Evolutionary conservation across 257 asterid genomes (phyloP).

Genomic region (Galeopsis tetrahit): DNA sequence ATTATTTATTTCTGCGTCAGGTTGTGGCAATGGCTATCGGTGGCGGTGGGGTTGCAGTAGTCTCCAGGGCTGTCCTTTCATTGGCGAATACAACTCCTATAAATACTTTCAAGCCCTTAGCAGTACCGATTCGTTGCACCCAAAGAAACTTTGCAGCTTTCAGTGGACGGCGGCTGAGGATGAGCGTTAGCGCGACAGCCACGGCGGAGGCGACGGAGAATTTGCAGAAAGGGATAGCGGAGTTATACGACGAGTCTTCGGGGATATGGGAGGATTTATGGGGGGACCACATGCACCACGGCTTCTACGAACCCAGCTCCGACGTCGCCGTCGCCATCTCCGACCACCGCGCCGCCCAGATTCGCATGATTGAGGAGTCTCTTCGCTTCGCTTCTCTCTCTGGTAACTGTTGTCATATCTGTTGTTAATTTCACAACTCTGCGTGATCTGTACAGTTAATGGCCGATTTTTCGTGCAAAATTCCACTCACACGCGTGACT

Average conservation of each 20-base stretch:
- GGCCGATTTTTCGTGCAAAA: not conserved
- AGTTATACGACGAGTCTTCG: conserved; percentile 88
- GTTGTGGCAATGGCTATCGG: not conserved
- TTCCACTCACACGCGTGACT: not conserved
- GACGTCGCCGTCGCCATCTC: conserved; percentile 58
- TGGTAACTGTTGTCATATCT: conserved; percentile 42
- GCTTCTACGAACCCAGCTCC: conserved; percentile 64
- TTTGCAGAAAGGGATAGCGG: conserved; percentile 88
- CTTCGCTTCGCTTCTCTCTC: conserved; percentile 73
- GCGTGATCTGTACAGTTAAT: not conserved
- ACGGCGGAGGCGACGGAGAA: conserved; percentile 40
- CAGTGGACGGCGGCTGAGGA: conserved; percentile 31
- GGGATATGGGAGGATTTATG: conserved; percentile 89
- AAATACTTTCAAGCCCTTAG: not conserved
- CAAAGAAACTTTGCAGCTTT: not conserved
- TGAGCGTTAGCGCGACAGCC: conserved; percentile 23
- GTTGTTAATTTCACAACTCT: too few species aligned
- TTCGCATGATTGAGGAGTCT: conserved; percentile 93
- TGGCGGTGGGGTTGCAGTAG: not conserved
- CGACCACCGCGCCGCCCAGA: conserved; percentile 88
- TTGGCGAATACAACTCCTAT: not conserved
- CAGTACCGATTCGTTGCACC: not conserved
- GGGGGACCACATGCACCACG: conserved; percentile 99
- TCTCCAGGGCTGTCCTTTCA: conserved; percentile 22
- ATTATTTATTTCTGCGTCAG: not conserved